phyloP scores from a whole-genome alignment of 2,329 filamentous ascomycete genomes.

The Exophiala viscosa region DNA sequence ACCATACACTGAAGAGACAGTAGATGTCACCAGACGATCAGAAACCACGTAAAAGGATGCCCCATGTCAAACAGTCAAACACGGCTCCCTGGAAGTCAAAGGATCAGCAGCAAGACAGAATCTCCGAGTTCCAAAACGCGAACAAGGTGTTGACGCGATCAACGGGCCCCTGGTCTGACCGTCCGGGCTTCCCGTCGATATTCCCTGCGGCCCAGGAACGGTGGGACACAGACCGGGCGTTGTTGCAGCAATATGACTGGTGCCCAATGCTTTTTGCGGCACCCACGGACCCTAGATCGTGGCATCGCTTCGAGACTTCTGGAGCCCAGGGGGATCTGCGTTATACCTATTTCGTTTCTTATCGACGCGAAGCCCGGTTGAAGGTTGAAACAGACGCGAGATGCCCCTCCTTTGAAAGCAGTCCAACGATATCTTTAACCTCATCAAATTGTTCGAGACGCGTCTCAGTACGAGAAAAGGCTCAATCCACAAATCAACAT shows the following conservation, averaged over 20 bases:
- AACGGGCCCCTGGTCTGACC: not conserved
- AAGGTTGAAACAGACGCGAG: not conserved
- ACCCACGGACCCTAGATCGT: not conserved
- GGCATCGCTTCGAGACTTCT: too few relatives aligned
- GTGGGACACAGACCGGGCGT: slow-evolving; percentile 5
- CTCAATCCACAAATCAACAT: not conserved
- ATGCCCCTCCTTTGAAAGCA: not conserved
- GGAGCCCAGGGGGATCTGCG: not conserved
- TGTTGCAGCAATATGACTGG: slow-evolving; percentile 11
- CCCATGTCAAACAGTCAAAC: not conserved
- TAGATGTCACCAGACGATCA: not conserved
- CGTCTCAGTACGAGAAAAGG: not conserved
- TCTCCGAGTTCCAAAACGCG: not conserved
- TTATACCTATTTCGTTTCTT: not conserved
- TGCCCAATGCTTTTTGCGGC: not conserved
- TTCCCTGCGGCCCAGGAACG: not conserved
- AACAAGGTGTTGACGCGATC: not conserved
- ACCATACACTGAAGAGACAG: not conserved
- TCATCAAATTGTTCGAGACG: not conserved
- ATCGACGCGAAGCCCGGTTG: not conserved
- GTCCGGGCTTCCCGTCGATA: not conserved
- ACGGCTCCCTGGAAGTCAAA: not conserved
- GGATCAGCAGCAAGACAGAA: not conserved
- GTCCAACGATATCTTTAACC: not conserved
- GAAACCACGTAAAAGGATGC: not conserved